Conservation (phyloP, 1,139 yeast genomes). For the Nakaseomyces glabratus region DNA sequence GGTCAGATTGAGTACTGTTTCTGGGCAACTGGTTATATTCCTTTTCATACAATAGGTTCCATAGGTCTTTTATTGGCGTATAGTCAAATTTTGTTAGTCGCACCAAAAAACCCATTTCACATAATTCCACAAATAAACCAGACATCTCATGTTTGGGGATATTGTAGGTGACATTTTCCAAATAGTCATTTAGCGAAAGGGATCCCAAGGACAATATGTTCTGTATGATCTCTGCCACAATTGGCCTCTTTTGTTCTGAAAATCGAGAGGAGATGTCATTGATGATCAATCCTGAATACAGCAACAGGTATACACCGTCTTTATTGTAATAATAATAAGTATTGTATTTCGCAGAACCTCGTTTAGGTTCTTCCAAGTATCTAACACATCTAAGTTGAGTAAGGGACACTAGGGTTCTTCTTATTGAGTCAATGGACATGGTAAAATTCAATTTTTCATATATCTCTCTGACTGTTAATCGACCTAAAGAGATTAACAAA, state of each 20-base stretch:
- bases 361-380: conserved; percentile 40
- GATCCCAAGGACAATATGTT: conserved; percentile 59
- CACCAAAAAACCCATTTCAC: conserved; percentile 44
- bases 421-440: conserved; percentile 39
- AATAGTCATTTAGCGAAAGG: conserved; percentile 51
- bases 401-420: conserved; percentile 52
- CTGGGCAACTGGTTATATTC: conserved; percentile 45
- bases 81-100: conserved; percentile 35
- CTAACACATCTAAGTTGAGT: conserved; percentile 57
- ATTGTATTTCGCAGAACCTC: conserved; percentile 28
- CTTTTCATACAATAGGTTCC: conserved; percentile 46
- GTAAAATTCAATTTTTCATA: conserved; percentile 32
- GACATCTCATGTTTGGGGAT: conserved; percentile 16
- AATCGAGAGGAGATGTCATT: conserved; percentile 34
- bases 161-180: conserved; percentile 33
- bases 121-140: conserved; percentile 22
- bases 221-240: conserved; percentile 59
- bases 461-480: conserved; percentile 45
- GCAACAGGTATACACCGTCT: conserved; percentile 51
- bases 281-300: conserved; percentile 74
- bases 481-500: conserved; percentile 49
- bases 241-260: conserved; percentile 31
- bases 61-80: conserved; percentile 47
- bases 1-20: conserved; percentile 46
- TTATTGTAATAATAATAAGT: conserved; percentile 55